Evolutionary conservation across 768 basidiomycete genomes (phyloP).

Genomic region (Macrolepiota albuminosa): DNA sequence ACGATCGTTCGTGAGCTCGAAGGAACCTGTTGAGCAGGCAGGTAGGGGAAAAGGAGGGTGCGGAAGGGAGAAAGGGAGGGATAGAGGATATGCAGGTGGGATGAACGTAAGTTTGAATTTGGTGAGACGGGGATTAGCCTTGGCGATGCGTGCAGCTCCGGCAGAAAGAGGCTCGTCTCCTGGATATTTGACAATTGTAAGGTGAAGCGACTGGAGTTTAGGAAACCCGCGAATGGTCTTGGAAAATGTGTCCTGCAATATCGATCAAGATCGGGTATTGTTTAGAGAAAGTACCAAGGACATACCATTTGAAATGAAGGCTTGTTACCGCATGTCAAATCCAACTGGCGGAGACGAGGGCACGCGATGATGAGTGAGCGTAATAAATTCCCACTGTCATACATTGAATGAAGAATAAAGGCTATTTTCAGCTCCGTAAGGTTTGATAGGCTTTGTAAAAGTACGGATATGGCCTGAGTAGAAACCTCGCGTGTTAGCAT

Average conservation of each 20-base stretch:
- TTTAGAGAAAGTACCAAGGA: constrained; percentile 5
- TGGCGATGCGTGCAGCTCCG: constrained; percentile 61
- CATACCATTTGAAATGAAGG: constrained; percentile 71
- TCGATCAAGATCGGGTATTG: no score
- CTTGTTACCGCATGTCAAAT: constrained; percentile 61
- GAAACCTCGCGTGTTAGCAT: constrained; percentile 66
- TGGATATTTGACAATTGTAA: constrained; percentile 64
- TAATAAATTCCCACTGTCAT: constrained; percentile 68
- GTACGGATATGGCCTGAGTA: constrained; percentile 51
- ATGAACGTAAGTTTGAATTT: constrained; percentile 65
- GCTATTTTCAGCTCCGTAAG: constrained; percentile 58
- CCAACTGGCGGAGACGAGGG: constrained; percentile 57
- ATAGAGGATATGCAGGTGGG: constrained; percentile 45
- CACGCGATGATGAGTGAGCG: constrained; percentile 64
- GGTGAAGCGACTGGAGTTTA: constrained; percentile 55
- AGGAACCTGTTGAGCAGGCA: constrained; percentile 45
- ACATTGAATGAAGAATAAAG: constrained; percentile 68
- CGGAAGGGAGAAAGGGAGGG: constrained; percentile 40
- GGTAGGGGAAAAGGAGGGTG: constrained; percentile 38
- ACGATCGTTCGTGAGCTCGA: constrained; percentile 53
- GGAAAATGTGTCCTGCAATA: constrained; percentile 52
- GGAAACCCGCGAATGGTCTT: constrained; percentile 57
- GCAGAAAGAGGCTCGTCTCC: constrained; percentile 56
- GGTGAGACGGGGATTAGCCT: constrained; percentile 59
- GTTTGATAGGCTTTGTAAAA: constrained; percentile 52